Base-by-base conservation (phyloP, 108 stramenopile species). In the Pseudonitzschia delicatissima region DNA sequence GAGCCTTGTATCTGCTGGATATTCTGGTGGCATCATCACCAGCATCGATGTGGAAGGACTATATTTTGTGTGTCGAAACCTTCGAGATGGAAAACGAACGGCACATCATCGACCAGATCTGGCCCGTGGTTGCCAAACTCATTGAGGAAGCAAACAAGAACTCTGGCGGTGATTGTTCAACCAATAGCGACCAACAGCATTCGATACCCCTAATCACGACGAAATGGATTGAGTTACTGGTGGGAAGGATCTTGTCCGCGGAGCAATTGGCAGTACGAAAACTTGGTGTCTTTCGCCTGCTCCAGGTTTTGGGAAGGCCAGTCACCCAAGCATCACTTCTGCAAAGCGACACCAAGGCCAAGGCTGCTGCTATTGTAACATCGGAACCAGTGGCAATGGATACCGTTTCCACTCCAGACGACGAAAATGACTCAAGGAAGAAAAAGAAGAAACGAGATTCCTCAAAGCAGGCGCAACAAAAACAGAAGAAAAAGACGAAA, bases 21-120 rank as follows among this genome's bases (percentile, higher is more conserved):
- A 18, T 79, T 9, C 61, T 90, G 47, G 59, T 80, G 7, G 65
- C 81, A 42, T 18, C 68, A 37, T 62, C 68, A 48, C 28, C 59
- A 31, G 51, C 42, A 1, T 33, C 17, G 27, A n/a, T 21, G 3
- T 94, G 92, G 92, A 87, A 74, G 40, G 78, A 89, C 47, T 94
- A 84, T 57, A 68, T 85, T 9, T 62, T 83, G 44, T 87, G 86
- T 60, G 81, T 78, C 51, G 89, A 94, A 71, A 84, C 85, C 60
- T 58, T 91, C 8, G 92, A 94, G 71, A 87, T 89, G 89, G 92
- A 94, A 77, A 66, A 61, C n/a, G 87, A 91, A 64, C 67, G 70
- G 34, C 92, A 94, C 64, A 72, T 94, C 40, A 74, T 94, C 0
- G 87, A 94, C 62, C 92, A 94, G 59, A 80, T 89, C 7, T 94